These are phyloP conservation scores for Solanum sitiens DNA, from an alignment of 257 asterid species.

Conservation along the genomic window DNA sequence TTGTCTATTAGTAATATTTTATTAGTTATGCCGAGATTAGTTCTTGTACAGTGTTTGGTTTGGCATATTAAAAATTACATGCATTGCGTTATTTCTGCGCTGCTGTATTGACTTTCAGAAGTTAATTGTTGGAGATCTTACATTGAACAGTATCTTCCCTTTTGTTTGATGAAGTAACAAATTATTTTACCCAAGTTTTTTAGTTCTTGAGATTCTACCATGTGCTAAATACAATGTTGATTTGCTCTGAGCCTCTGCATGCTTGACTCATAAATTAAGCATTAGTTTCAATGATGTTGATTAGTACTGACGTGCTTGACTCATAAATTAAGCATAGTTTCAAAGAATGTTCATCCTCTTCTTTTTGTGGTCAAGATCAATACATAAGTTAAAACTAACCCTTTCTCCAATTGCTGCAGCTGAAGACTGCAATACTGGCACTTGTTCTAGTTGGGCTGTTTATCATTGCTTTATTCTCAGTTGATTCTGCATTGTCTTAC, in stretches of 20 bases:
- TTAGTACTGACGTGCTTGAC: neutral
- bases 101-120: neutral
- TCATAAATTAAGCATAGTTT: neutral
- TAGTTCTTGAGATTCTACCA: neutral
- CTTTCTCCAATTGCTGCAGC: conserved; percentile 35
- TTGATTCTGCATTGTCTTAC: conserved; percentile 71
- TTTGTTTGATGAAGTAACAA: neutral
- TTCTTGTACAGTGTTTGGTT: neutral
- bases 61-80: neutral
- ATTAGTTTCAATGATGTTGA: neutral
- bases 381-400: neutral
- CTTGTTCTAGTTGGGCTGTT: conserved; percentile 77
- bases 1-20: neutral
- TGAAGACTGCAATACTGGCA: conserved; percentile 82
- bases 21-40: neutral
- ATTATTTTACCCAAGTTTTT: neutral
- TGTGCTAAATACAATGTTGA: neutral
- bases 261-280: neutral
- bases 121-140: neutral
- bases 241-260: neutral
- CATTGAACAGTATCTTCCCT: neutral
- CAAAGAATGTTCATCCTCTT: neutral
- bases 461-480: conserved; percentile 59
- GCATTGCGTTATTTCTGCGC: neutral
- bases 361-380: neutral